Conservation (phyloP, 1,139 yeast species). For the Suhomyces bokatorum region DNA sequence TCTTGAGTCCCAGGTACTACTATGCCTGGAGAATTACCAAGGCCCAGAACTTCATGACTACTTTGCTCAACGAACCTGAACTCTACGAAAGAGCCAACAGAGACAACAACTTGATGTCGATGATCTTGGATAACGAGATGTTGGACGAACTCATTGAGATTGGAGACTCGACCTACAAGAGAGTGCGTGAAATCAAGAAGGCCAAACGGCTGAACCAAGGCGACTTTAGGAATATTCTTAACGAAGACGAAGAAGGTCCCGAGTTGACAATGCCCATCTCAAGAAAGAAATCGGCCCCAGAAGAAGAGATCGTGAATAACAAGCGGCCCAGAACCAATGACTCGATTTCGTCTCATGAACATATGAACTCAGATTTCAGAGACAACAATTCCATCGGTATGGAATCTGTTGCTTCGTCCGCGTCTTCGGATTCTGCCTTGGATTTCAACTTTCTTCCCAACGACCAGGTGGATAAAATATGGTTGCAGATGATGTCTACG, state of each 20-base stretch:
- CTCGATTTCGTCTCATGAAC: background rate
- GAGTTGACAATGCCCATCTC: background rate
- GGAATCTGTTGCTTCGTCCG: constrained; percentile 7
- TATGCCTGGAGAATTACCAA: constrained; percentile 55
- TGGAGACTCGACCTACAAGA: constrained; percentile 10
- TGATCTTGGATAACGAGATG: constrained; percentile 9
- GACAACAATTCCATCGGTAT: background rate
- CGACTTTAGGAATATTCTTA: background rate
- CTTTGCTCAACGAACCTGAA: constrained; percentile 10
- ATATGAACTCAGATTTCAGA: background rate
- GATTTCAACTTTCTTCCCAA: constrained; percentile 18
- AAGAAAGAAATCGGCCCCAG: background rate
- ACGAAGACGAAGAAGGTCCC: background rate
- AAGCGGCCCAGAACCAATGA: background rate
- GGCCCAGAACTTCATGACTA: constrained; percentile 28
- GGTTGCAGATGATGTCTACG: constrained; percentile 33
- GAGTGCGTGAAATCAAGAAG: constrained; percentile 7
- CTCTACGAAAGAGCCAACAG: constrained; percentile 10
- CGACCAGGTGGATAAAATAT: constrained; percentile 28
- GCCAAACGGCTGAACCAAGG: background rate
- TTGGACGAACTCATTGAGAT: constrained; percentile 13
- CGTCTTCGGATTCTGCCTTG: constrained; percentile 9
- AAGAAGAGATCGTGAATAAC: background rate
- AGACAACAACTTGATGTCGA: background rate
- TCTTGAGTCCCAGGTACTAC: constrained; percentile 42